phyloP scores from a whole-genome alignment of 2,329 filamentous ascomycete species.

The Tolypocladium ovalisporum region DNA sequence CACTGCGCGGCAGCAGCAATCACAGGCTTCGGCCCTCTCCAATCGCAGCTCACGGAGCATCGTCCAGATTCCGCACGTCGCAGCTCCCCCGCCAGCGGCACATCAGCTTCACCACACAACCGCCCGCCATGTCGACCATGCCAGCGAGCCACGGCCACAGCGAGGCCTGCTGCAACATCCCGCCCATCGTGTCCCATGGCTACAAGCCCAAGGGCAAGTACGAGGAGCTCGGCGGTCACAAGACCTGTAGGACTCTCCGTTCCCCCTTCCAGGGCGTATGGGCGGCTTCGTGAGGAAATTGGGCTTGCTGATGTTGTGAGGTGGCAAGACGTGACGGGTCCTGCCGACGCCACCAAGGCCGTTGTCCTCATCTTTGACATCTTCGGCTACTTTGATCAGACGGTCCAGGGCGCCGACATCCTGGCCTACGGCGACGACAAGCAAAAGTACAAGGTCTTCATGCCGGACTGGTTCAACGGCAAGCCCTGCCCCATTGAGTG shows the following conservation, averaged over 20 bases:
- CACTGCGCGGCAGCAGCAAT: background rate
- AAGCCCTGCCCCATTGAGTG: slow-evolving; percentile 47
- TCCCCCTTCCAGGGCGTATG: background rate
- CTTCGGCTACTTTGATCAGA: slow-evolving; percentile 61
- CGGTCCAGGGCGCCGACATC: slow-evolving; percentile 60
- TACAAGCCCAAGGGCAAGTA: slow-evolving; percentile 47
- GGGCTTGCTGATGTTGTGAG: background rate
- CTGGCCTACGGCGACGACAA: slow-evolving; percentile 42
- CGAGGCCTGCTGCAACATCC: slow-evolving; percentile 46
- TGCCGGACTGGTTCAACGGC: slow-evolving; percentile 86
- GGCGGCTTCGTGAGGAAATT: background rate
- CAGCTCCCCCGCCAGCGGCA: background rate
- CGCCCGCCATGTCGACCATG: slow-evolving; percentile 35
- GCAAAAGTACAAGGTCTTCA: slow-evolving; percentile 73
- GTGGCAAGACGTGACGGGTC: slow-evolving; percentile 32
- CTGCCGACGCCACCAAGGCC: slow-evolving; percentile 40
- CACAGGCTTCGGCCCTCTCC: background rate
- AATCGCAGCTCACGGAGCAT: background rate
- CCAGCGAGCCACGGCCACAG: slow-evolving; percentile 41
- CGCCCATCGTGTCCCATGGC: slow-evolving; percentile 43
- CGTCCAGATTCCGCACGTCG: background rate
- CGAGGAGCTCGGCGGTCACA: slow-evolving; percentile 42
- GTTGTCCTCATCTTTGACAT: slow-evolving; percentile 56
- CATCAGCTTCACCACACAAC: background rate
- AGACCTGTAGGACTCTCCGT: slow-evolving; percentile 37